phyloP scores from a whole-genome alignment of 164 flowering plant species.

The Nymphaea colorata region DNA sequence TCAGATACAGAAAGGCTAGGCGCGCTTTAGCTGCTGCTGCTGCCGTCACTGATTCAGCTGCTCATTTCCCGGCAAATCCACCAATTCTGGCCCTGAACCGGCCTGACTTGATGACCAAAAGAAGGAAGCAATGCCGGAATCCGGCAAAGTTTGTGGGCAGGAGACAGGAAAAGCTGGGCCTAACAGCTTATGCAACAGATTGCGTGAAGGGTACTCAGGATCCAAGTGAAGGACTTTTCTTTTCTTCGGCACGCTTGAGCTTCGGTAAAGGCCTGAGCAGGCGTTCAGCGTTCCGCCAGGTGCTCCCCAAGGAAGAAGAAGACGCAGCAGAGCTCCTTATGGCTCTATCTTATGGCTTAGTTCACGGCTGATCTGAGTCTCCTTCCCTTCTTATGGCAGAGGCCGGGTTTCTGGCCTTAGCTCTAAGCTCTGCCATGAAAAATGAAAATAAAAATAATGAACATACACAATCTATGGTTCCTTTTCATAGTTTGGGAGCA shows the following conservation, averaged over 20 bases:
- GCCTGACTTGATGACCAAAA: neutral
- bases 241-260: slow-evolving; percentile 26
- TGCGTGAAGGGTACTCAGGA: slow-evolving; percentile 20
- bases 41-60: neutral
- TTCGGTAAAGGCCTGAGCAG: slow-evolving; percentile 38
- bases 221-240: slow-evolving; percentile 22
- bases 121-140: neutral
- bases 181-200: slow-evolving; percentile 30
- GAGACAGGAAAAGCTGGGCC: slow-evolving; percentile 19
- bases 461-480: too few relatives aligned
- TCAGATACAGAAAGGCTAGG: slow-evolving; percentile 75
- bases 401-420: too few relatives aligned
- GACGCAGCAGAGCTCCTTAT: slow-evolving; percentile 89
- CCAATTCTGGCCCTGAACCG: neutral
- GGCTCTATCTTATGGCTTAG: slow-evolving; percentile 80
- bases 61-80: neutral
- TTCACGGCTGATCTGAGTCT: slow-evolving; percentile 24
- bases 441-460: too few relatives aligned
- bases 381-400: too few relatives aligned
- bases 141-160: slow-evolving; percentile 14
- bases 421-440: too few relatives aligned
- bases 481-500: too few relatives aligned
- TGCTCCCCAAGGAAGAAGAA: slow-evolving; percentile 85
- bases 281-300: slow-evolving; percentile 39
- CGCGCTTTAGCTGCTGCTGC: slow-evolving; percentile 58